Base-by-base conservation (phyloP, 129 eudicot genomes). In the Lactuca sativa region DNA sequence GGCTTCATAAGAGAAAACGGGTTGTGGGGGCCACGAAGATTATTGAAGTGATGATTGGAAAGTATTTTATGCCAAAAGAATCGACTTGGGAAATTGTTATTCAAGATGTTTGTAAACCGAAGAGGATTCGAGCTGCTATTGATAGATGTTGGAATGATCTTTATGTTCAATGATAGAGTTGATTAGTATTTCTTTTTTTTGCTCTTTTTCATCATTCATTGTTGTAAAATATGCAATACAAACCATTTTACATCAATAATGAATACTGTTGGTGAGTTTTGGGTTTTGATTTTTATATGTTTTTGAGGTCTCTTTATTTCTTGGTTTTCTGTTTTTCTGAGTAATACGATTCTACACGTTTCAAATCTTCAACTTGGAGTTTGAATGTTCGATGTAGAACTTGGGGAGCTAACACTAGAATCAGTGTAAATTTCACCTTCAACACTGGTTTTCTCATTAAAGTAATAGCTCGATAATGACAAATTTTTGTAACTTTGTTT, bases 51-150 rank as follows among this genome's bases (percentile, higher is more conserved):
- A 93, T 93, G 98, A 84, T 93, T 82, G 82, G 74, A 33, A 86
- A 77, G 64, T 82, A 63, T 72, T 77, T 93, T 77, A 63, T 78
- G 9, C 96, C 95, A 2, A 77, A 80, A 57, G 74, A 74, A 49
- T 83, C 85, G 25, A 89, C 90, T 9, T 89, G 95, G 98, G 95
- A 87, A 56, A 76, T 54, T 61, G 88, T 90, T 77, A 53, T 89
- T 70, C 73, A 44, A 70, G 85, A 70, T 48, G 58, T 87, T 72
- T 89, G 95, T 69, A 87, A 71, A 76, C 78, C 82, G 34, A 85
- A 61, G 75, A 89, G 73, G 84, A 55, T 77, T 71, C 66, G 64
- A 63, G 86, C 72, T 59, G 96, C 82, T 57, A 83, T 93, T 57
- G 80, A 85, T 36, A 85, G 74, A 74, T 93, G 98, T 66, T 81